Evolutionary conservation across 495 filamentous ascomycete species (phyloP), one percentile per base, ranked within the genome.

Genomic region (Xylaria sp.): DNA sequence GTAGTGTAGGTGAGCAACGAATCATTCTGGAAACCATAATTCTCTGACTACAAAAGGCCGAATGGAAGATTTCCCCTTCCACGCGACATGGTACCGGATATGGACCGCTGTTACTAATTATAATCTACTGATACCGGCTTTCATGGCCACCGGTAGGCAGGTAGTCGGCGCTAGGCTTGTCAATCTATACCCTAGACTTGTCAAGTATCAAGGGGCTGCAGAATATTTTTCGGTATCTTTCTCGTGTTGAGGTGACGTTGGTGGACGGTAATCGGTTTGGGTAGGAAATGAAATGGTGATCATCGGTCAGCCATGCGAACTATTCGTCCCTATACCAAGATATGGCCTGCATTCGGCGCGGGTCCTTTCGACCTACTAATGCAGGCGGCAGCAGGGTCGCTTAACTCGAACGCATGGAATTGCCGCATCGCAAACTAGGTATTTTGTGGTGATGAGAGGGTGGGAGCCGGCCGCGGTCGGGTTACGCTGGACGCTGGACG

Each of bases 261-360:
- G n/a, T 15, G 46, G 15, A 19, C 26, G 31, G 29, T 43, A 37
- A 37, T 52, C 29, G 17, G 26, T 31, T 52, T 48, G 9, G 44
- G 44, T 3, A 55, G 37, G 9, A n/a, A 67, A 55, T 53, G 43
- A 55, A 53, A 67, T 66, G 43, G 46, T 14, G 48, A 67, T 67
- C 46, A 67, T 21, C 46, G 57, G 11, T 37, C 57, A 59, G 17
- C 21, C 48, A 67, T 35, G 33, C 29, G 46, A 37, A 59, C 59
- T 15, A 26, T 61, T 15, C n/a, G 59, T 24, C 37, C n/a, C 57
- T 37, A 21, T 37, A 37, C 31, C 57, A 21, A 59, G 57, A 59
- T 59, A 59, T 59, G 33, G 33, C 37, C n/a, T 59, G 31, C 55
- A 33, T 59, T 61, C 21, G 59, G 21, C 59, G 33, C 57, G 57